Evolutionary conservation across 345 rosid genomes (phyloP), one percentile per base, ranked within the genome.

Genomic region (Gossypium herbaceum): DNA sequence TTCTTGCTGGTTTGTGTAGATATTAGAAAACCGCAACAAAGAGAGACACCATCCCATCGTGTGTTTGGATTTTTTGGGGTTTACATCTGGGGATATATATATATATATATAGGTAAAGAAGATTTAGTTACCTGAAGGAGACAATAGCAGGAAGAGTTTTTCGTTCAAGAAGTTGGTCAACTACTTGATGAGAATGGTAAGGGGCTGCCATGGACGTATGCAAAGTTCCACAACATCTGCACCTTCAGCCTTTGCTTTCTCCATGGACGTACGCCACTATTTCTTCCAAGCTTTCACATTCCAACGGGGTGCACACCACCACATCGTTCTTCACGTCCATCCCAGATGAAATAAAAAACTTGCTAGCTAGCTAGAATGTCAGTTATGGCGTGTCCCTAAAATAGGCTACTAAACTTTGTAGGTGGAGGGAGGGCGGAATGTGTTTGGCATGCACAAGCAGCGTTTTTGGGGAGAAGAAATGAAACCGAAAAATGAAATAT

Each of bases 161-260:
- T 25, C 13, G 77, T 11, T 65, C 48, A 20, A 82, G 12, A 60
- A 84, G 80, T 9, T 15, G 56, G 5, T 70, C 59, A 16, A 76
- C 11, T 41, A 58, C 27, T 15, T 54, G 57, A 55, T 17, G 57
- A 55, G 83, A 77, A 73, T 70, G 27, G 67, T 63, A 75, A 56
- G 83, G 61, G 52, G 59, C 29, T 0, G 73, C n/a, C 71, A 78
- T 10, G 65, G 84, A 82, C 41, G 80, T 73, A 80, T 9, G 77
- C 79, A 55, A 63, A 84, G 76, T 75, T 84, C 87, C 17, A 80
- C 83, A 15, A 82, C 41, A 71, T 84, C 85, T 1, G 87, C 85
- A 2, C 85, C 87, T 80, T 84, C 79, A 5, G 19, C 74, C 60
- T 79, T 76, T 13, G 85, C 87, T 25, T 76, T 76, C 27, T 78